Conservation (phyloP, 2,329 filamentous ascomycete species). For the Drechslera avenae region DNA sequence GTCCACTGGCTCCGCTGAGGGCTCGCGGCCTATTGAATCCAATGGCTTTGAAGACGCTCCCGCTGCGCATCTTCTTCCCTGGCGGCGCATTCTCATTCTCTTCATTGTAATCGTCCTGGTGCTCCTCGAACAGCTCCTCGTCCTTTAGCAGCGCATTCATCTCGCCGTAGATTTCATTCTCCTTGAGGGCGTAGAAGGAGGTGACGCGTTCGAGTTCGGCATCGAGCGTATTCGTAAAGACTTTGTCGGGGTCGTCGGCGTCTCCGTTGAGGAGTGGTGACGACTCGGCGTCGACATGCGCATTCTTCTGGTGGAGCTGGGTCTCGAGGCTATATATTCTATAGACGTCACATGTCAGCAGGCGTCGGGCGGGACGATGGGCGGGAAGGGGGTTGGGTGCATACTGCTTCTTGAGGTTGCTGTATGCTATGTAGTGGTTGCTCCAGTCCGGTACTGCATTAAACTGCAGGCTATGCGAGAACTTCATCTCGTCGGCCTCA, state of each 20-base stretch:
- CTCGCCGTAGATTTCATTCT: constrained; percentile 83
- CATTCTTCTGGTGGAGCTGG: constrained; percentile 67
- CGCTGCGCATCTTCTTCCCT: constrained; percentile 49
- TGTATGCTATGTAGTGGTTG: constrained; percentile 96
- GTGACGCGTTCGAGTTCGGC: constrained; percentile 92
- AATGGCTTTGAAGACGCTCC: constrained; percentile 61
- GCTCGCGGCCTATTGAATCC: constrained; percentile 53
- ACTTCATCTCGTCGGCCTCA: constrained; percentile 91
- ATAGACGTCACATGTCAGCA: constrained; percentile 31
- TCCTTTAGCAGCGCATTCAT: constrained; percentile 78
- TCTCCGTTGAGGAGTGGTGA: constrained; percentile 77
- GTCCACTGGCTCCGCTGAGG: constrained; percentile 49
- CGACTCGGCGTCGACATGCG: constrained; percentile 73
- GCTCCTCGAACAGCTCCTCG: constrained; percentile 69
- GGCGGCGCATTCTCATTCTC: constrained; percentile 47
- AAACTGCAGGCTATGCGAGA: constrained; percentile 99
- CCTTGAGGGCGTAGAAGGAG: constrained; percentile 88
- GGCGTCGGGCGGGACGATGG: background rate
- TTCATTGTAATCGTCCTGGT: constrained; percentile 48
- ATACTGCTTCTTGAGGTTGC: constrained; percentile 97
- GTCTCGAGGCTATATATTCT: constrained; percentile 97
- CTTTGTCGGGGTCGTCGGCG: constrained; percentile 71
- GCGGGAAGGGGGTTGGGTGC: constrained; percentile 42
- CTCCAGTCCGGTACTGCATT: constrained; percentile 99
- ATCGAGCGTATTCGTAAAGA: constrained; percentile 82